Evolutionary conservation across 192 early-diverging fungal genomes (phyloP).

Genomic region (Entomortierella chlamydospora): DNA sequence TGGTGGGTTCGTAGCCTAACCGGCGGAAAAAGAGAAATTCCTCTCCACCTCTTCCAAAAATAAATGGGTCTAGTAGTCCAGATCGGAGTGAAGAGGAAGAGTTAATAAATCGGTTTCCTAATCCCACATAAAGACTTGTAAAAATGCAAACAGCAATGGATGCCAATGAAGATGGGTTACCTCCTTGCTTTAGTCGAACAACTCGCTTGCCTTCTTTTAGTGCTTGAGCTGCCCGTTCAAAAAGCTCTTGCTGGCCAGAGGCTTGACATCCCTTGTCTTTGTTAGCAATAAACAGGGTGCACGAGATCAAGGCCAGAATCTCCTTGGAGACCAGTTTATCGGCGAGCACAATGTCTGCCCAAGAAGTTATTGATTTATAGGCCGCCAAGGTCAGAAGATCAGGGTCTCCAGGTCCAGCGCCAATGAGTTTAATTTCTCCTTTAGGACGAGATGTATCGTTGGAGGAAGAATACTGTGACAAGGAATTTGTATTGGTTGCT

Average conservation of each 20-base stretch:
- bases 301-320: slow-evolving; percentile 62
- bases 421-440: slow-evolving; percentile 78
- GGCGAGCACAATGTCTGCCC: slow-evolving; percentile 86
- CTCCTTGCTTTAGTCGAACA: slow-evolving; percentile 90
- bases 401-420: slow-evolving; percentile 87
- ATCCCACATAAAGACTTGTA: too few relatives aligned
- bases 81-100: too few relatives aligned
- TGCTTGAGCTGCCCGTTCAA: slow-evolving; percentile 72
- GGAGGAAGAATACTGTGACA: too few relatives aligned
- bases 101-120: too few relatives aligned
- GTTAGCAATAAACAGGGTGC: slow-evolving; percentile 66
- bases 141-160: not conserved
- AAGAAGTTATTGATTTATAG: slow-evolving; percentile 66
- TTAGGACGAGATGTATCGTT: not conserved
- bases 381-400: slow-evolving; percentile 83
- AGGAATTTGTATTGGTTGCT: too few relatives aligned
- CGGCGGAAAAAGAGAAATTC: slow-evolving; percentile 80
- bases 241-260: slow-evolving; percentile 83
- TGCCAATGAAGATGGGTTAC: slow-evolving; percentile 48
- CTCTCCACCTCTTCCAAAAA: slow-evolving; percentile 95
- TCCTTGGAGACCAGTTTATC: slow-evolving; percentile 85
- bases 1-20: slow-evolving; percentile 74
- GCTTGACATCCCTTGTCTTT: slow-evolving; percentile 84
- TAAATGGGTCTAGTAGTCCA: slow-evolving; percentile 77
- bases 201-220: slow-evolving; percentile 74